phyloP scores from a whole-genome alignment of 1,139 yeast genomes.

The Yamadazyma conglobata region DNA sequence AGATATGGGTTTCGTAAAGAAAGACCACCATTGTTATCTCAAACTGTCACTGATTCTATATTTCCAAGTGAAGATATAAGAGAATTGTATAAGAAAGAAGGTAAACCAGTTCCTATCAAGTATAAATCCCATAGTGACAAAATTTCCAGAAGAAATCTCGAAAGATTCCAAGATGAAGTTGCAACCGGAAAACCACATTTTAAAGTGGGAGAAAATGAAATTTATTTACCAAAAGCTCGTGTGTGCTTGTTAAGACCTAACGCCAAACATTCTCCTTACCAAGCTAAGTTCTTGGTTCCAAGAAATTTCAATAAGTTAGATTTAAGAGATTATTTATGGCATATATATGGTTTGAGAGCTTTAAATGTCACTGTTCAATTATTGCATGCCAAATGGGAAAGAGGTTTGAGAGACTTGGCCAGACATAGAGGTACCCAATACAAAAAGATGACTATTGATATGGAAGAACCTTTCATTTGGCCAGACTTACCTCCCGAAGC shows the following conservation, averaged over 20 bases:
- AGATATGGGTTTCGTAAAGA: slow-evolving; percentile 38
- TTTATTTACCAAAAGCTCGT: slow-evolving; percentile 82
- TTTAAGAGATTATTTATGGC: slow-evolving; percentile 84
- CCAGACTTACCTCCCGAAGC: slow-evolving; percentile 56
- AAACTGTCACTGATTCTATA: slow-evolving; percentile 36
- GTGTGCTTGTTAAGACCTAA: slow-evolving; percentile 77
- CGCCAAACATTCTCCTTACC: slow-evolving; percentile 93
- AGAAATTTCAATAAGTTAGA: slow-evolving; percentile 87
- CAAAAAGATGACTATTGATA: slow-evolving; percentile 92
- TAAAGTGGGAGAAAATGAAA: slow-evolving; percentile 65
- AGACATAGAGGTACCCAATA: slow-evolving; percentile 78
- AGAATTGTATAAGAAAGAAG: slow-evolving; percentile 32
- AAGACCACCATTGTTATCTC: slow-evolving; percentile 41
- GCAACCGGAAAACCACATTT: slow-evolving; percentile 74
- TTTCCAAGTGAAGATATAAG: slow-evolving; percentile 41
- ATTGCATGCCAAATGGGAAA: slow-evolving; percentile 65
- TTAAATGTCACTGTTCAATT: slow-evolving; percentile 83
- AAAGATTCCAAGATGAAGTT: slow-evolving; percentile 51
- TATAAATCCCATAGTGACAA: slow-evolving; percentile 32
- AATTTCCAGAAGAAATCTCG: slow-evolving; percentile 39
- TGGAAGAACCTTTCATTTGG: slow-evolving; percentile 93
- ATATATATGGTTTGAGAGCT: slow-evolving; percentile 84
- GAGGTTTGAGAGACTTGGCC: slow-evolving; percentile 60
- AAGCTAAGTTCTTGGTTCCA: slow-evolving; percentile 92
- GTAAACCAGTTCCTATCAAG: slow-evolving; percentile 45